These are phyloP conservation scores for Parastagonospora nodorum DNA, from an alignment of 2,329 filamentous ascomycete species.

Conservation along the genomic window DNA sequence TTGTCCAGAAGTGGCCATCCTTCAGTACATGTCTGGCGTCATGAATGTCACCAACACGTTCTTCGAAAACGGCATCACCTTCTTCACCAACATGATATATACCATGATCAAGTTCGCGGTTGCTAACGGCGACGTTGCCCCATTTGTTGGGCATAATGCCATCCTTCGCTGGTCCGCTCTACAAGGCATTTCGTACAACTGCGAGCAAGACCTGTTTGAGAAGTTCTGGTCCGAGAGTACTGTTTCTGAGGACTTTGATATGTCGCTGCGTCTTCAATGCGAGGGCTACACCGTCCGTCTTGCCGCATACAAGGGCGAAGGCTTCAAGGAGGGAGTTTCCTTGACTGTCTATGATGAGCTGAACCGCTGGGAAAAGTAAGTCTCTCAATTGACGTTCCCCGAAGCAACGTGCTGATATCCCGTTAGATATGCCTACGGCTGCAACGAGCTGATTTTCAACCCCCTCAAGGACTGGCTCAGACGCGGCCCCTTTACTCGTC, in stretches of 20 bases:
- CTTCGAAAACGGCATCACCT: conserved; percentile 78
- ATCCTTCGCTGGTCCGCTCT: conserved; percentile 72
- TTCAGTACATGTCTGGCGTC: conserved; percentile 71
- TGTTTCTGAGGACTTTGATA: conserved; percentile 80
- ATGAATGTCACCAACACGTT: conserved; percentile 76
- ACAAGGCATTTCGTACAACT: conserved; percentile 59
- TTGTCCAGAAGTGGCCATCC: conserved; percentile 76
- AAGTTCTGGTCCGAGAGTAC: conserved; percentile 77
- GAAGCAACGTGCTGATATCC: conserved; percentile 6
- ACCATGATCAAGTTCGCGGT: conserved; percentile 73
- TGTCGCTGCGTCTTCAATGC: conserved; percentile 72
- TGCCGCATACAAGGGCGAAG: conserved; percentile 69
- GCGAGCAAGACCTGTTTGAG: conserved; percentile 54
- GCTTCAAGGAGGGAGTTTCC: conserved; percentile 75
- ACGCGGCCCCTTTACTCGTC: conserved; percentile 67
- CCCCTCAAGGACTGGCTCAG: conserved; percentile 66
- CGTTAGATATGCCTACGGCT: conserved; percentile 64
- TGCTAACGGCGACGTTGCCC: conserved; percentile 72
- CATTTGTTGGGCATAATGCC: conserved; percentile 80
- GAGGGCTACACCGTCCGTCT: conserved; percentile 71
- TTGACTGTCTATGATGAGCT: conserved; percentile 75
- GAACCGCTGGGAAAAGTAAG: conserved; percentile 69
- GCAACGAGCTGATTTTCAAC: conserved; percentile 73
- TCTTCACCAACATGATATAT: conserved; percentile 80
- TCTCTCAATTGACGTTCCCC: neutral